Percentiles rank a stretch among this genome's conserved stretches.
These are phyloP conservation scores for Citrullus colocynthis DNA, from an alignment of 306 rosid species.

Conservation along the genomic window DNA sequence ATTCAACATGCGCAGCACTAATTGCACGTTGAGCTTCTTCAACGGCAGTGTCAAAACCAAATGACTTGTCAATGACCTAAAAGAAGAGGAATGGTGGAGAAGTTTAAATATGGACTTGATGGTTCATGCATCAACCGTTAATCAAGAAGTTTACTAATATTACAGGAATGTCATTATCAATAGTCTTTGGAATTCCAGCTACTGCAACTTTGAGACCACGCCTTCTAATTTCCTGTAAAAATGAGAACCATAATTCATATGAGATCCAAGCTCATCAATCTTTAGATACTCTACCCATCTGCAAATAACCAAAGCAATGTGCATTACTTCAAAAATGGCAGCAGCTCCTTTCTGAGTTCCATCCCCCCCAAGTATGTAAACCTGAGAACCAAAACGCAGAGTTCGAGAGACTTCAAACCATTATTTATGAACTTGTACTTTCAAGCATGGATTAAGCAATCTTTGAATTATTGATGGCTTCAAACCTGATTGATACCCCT, in stretches of 20 bases:
- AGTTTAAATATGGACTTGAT: neutral
- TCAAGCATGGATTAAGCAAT: neutral
- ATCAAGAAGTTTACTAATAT: neutral
- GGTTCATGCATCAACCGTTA: neutral
- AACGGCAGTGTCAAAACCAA: conserved; percentile 49
- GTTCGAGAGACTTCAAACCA: neutral
- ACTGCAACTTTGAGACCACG: conserved; percentile 45
- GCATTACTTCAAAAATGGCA: conserved; percentile 31
- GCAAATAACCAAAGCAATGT: neutral
- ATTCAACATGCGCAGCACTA: conserved; percentile 59
- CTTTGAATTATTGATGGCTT: neutral
- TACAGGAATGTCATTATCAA: conserved; percentile 48
- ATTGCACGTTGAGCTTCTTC: conserved; percentile 60
- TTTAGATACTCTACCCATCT: neutral
- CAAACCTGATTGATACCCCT: conserved; percentile 43
- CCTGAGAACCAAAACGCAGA: conserved; percentile 13
- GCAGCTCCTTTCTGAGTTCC: conserved; percentile 47
- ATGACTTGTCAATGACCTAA: conserved; percentile 50
- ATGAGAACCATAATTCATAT: neutral
- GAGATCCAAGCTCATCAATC: neutral
- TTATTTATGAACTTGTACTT: neutral
- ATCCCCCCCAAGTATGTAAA: conserved; percentile 39
- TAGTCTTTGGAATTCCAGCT: conserved; percentile 52
- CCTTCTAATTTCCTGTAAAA: conserved; percentile 33
- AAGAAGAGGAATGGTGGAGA: neutral